Evolutionary conservation across 139 green algal genomes (phyloP).

Genomic region (Ettlia oleoabundans): DNA sequence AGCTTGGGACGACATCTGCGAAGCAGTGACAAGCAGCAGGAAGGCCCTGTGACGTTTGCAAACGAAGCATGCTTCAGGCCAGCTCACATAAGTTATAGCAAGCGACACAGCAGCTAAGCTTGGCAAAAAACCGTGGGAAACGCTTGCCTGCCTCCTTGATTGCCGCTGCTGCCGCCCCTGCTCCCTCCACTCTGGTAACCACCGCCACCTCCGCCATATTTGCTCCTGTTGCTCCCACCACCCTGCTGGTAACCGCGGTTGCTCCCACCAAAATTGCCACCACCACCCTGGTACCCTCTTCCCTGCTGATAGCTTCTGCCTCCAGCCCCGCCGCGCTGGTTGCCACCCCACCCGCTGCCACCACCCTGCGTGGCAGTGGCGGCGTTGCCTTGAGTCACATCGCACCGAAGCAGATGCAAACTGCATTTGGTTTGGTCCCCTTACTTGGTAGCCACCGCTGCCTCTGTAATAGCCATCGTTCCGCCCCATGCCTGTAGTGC

Average conservation of each 20-base stretch:
- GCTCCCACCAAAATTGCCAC: neutral
- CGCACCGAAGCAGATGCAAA: neutral
- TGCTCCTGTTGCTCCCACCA: too few relatives aligned
- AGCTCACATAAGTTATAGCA: too few relatives aligned
- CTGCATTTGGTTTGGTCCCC: neutral
- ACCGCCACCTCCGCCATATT: too few relatives aligned
- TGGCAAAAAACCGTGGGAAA: too few relatives aligned
- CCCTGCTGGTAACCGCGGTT: too few relatives aligned
- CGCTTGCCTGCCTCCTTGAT: too few relatives aligned
- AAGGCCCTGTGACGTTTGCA: too few relatives aligned
- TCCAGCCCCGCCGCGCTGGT: slow-evolving; percentile 1
- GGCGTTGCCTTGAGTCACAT: neutral
- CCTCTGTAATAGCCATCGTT: slow-evolving; percentile 21
- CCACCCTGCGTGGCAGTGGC: neutral
- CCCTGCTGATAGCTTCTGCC: slow-evolving; percentile 1
- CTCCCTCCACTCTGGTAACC: neutral
- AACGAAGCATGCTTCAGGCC: too few relatives aligned
- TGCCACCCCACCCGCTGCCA: slow-evolving; percentile 2
- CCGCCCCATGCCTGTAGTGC: neutral
- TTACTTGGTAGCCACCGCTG: neutral
- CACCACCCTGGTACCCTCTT: slow-evolving; percentile 12
- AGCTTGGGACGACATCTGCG: too few relatives aligned
- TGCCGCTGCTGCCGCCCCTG: neutral
- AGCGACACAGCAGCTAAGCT: too few relatives aligned
- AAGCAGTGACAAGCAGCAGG: too few relatives aligned